Evolutionary conservation across 1,284 basidiomycete species (phyloP).

Genomic region (Sporisorium graminicola): DNA sequence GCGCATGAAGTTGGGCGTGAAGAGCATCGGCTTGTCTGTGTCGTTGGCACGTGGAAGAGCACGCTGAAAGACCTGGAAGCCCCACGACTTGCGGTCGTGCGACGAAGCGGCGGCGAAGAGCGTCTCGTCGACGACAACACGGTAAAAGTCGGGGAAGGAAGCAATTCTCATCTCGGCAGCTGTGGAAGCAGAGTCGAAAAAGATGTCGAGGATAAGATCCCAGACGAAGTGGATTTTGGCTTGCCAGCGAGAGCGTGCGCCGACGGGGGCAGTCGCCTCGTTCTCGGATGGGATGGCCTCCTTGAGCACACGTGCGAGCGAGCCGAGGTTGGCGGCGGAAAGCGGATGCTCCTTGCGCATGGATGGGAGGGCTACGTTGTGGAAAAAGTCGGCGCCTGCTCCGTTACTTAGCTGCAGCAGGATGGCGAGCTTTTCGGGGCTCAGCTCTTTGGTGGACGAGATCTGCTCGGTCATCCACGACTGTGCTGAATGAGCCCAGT

Average conservation of each 20-base stretch:
- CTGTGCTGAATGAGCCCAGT: conserved; percentile 50
- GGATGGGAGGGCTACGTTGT: conserved; percentile 61
- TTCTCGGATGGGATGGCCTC: conserved; percentile 74
- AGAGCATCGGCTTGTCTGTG: conserved; percentile 83
- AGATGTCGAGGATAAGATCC: conserved; percentile 83
- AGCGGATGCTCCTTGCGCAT: conserved; percentile 79
- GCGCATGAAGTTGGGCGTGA: conserved; percentile 95
- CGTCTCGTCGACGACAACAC: conserved; percentile 89
- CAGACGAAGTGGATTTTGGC: conserved; percentile 93
- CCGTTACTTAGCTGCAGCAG: conserved; percentile 75
- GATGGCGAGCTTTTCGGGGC: conserved; percentile 88
- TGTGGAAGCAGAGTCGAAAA: conserved; percentile 72
- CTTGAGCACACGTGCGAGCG: conserved; percentile 74
- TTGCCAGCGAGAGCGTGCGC: conserved; percentile 77
- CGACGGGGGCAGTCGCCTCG: conserved; percentile 72
- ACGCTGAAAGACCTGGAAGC: conserved; percentile 90
- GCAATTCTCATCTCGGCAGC: conserved; percentile 71
- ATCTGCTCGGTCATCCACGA: conserved; percentile 48
- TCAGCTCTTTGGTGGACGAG: conserved; percentile 75
- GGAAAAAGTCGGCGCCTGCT: conserved; percentile 45
- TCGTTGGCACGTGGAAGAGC: conserved; percentile 79
- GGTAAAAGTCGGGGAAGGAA: conserved; percentile 90
- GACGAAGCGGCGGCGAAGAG: conserved; percentile 87
- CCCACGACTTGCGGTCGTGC: conserved; percentile 91
- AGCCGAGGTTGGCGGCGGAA: conserved; percentile 78